Conservation (phyloP, 768 basidiomycete genomes). For the Russula foetens region DNA sequence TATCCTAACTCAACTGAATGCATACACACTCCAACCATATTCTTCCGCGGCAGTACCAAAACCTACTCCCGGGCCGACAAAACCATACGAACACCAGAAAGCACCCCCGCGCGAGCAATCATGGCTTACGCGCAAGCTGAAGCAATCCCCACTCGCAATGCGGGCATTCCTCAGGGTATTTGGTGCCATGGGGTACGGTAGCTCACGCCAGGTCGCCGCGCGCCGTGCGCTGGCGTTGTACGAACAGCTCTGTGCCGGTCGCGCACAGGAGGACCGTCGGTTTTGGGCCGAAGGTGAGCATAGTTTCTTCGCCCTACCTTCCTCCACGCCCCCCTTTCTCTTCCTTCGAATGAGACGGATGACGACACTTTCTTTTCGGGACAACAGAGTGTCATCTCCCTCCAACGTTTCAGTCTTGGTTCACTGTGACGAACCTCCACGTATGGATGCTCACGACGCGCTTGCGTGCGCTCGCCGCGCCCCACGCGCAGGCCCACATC, state of each 20-base stretch:
- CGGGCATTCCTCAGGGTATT: constrained; percentile 14
- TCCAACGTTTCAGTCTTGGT: constrained; percentile 95
- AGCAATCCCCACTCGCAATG: constrained; percentile 14
- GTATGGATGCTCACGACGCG: constrained; percentile 87
- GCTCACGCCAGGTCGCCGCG: constrained; percentile 12
- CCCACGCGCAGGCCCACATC: constrained; percentile 58
- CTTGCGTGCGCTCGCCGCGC: constrained; percentile 68
- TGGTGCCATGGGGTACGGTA: constrained; percentile 18
- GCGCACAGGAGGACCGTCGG: constrained; percentile 17
- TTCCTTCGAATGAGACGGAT: background rate
- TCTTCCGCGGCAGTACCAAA: background rate
- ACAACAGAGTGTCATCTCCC: constrained; percentile 71
- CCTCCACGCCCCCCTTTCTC: no score
- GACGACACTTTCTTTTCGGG: background rate
- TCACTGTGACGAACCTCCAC: constrained; percentile 87
- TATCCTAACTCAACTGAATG: background rate
- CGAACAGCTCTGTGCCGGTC: constrained; percentile 12
- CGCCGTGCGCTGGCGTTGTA: constrained; percentile 18
- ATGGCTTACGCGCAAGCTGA: constrained; percentile 20
- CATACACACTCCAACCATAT: background rate
- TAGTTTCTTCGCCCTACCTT: no score
- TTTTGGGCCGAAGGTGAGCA: constrained; percentile 16
- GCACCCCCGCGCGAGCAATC: constrained; percentile 9
- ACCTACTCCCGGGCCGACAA: constrained; percentile 10
- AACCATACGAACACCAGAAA: constrained; percentile 17